These are phyloP conservation scores for Tetrapisispora phaffii DNA, from an alignment of 805 yeast genomes.

Conservation along the genomic window DNA sequence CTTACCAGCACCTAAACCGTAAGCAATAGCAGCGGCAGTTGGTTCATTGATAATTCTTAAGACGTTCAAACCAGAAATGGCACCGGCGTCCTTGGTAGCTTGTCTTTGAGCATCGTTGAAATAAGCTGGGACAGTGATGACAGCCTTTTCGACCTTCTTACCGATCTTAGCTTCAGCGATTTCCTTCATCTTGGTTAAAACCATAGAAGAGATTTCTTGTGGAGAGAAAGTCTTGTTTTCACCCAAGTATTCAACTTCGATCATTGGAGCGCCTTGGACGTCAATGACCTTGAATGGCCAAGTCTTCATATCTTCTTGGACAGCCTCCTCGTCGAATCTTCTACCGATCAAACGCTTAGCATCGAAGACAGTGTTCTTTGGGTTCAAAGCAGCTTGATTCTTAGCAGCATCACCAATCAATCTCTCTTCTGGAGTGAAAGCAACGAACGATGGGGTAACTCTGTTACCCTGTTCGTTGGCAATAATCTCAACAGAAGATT, in stretches of 20 bases:
- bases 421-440: slow-evolving; percentile 70
- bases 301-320: slow-evolving; percentile 83
- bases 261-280: slow-evolving; percentile 56
- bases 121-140: slow-evolving; percentile 53
- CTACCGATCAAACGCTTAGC: slow-evolving; percentile 78
- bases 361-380: slow-evolving; percentile 68
- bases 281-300: slow-evolving; percentile 74
- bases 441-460: slow-evolving; percentile 75
- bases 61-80: slow-evolving; percentile 1
- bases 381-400: slow-evolving; percentile 76
- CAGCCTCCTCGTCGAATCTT: slow-evolving; percentile 65
- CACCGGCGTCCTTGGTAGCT: slow-evolving; percentile 2
- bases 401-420: slow-evolving; percentile 37
- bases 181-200: slow-evolving; percentile 73
- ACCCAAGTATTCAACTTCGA: slow-evolving; percentile 60
- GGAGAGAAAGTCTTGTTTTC: slow-evolving; percentile 64
- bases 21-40: slow-evolving; percentile 2
- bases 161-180: slow-evolving; percentile 72
- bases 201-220: slow-evolving; percentile 69
- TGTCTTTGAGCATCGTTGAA: slow-evolving; percentile 2
- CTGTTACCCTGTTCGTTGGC: slow-evolving; percentile 83
- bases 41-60: slow-evolving; percentile 1
- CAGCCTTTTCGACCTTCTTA: slow-evolving; percentile 62
- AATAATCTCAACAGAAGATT: slow-evolving; percentile 67
- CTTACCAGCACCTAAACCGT: slow-evolving; percentile 2